Percentiles rank a stretch among this genome's conserved stretches.
Conservation (phyloP, 352 stramenopile species). For the Phytophthora cryptogea region DNA sequence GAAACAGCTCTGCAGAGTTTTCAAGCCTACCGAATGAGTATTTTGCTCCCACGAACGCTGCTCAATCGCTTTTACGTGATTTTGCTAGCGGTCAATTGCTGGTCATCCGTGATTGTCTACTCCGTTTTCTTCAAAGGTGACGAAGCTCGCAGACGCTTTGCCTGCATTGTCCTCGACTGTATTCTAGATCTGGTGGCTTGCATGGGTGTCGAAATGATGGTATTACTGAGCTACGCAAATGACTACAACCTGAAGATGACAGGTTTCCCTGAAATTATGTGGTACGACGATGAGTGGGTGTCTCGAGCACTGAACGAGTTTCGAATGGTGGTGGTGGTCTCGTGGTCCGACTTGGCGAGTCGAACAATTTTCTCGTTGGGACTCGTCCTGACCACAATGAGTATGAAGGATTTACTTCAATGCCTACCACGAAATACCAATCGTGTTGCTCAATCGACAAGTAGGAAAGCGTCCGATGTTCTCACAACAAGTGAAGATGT, state of each 20-base stretch:
- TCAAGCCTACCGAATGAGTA: constrained; percentile 37
- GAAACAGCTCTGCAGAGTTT: constrained; percentile 29
- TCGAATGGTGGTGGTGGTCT: constrained; percentile 34
- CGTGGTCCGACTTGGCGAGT: constrained; percentile 29
- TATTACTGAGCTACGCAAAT: constrained; percentile 15
- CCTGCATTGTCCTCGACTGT: constrained; percentile 25
- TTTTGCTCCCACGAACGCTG: constrained; percentile 22
- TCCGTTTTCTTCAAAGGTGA: constrained; percentile 17
- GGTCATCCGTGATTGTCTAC: constrained; percentile 23
- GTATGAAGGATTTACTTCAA: constrained; percentile 28
- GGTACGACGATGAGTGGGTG: constrained; percentile 36
- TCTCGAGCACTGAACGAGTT: constrained; percentile 34
- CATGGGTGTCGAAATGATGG: constrained; percentile 23
- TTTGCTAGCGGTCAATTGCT: constrained; percentile 37
- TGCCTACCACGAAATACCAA: background rate
- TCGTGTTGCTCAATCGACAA: constrained; percentile 1
- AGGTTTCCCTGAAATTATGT: constrained; percentile 19
- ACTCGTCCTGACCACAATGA: constrained; percentile 21
- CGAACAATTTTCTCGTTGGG: constrained; percentile 29
- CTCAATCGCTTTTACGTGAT: constrained; percentile 41
- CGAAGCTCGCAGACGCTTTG: constrained; percentile 20
- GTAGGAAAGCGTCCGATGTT: background rate
- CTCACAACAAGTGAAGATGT: constrained; percentile 3
- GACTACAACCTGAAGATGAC: constrained; percentile 4
- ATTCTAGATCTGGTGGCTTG: constrained; percentile 26